Conservation (phyloP, 306 rosid species). For the Quercus variabilis region DNA sequence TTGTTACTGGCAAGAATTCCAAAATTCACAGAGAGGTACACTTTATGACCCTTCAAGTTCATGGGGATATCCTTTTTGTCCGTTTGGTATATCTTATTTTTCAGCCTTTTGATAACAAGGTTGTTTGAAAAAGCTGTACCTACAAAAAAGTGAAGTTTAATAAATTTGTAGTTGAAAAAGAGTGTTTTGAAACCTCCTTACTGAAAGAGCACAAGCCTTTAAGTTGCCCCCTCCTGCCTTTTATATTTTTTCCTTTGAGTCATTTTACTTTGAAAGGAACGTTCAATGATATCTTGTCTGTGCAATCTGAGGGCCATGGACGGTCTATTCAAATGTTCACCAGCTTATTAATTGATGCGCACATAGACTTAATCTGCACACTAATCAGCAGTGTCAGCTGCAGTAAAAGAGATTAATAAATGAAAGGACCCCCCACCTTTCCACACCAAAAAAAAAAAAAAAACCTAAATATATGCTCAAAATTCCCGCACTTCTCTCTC, state of each 20-base stretch:
- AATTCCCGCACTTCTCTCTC: neutral
- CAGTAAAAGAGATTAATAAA: neutral
- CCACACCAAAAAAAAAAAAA: neutral
- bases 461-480: neutral
- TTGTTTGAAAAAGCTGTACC: too few species aligned
- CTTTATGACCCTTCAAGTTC: neutral
- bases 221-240: neutral
- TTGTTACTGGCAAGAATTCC: neutral
- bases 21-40: neutral
- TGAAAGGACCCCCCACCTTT: neutral
- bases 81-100: too few species aligned
- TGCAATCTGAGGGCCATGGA: neutral
- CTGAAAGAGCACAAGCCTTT: neutral
- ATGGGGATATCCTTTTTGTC: neutral
- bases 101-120: too few species aligned
- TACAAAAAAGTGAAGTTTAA: too few species aligned
- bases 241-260: neutral
- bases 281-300: neutral
- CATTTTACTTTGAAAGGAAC: neutral
- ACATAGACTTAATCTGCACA: neutral
- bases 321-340: neutral
- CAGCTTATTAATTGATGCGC: neutral
- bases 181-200: too few species aligned
- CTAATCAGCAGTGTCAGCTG: neutral
- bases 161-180: too few species aligned